Evolutionary conservation across 1,139 yeast species (phyloP).

Genomic region (Blastobotrys serpentis): DNA sequence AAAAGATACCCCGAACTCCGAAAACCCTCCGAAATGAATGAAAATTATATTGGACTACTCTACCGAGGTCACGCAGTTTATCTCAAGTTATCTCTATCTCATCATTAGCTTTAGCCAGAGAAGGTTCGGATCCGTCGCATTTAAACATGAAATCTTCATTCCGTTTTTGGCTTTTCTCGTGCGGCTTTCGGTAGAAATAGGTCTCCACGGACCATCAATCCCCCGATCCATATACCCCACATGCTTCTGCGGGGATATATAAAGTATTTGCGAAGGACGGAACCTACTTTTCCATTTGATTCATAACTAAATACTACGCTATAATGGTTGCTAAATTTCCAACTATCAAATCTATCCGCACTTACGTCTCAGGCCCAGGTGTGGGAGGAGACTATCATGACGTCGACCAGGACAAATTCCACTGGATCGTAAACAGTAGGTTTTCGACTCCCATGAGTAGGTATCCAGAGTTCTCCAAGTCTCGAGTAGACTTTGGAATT

Average conservation of each 20-base stretch:
- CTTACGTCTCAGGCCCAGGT: conserved; percentile 47
- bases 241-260: background rate
- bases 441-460: conserved; percentile 52
- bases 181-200: too few relatives aligned
- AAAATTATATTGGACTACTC: too few relatives aligned
- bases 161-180: too few relatives aligned
- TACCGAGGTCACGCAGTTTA: too few relatives aligned
- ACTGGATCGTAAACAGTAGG: conserved; percentile 48
- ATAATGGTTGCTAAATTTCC: conserved; percentile 38
- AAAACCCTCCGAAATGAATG: too few relatives aligned
- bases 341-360: conserved; percentile 44
- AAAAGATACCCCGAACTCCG: too few relatives aligned
- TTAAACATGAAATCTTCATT: too few relatives aligned
- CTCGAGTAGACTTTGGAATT: conserved; percentile 51
- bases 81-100: too few relatives aligned
- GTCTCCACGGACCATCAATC: conserved; percentile 1
- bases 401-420: conserved; percentile 46
- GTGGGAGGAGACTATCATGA: conserved; percentile 53
- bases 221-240: background rate
- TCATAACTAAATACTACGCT: background rate
- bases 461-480: conserved; percentile 45
- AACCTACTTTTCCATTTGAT: too few relatives aligned
- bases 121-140: too few relatives aligned
- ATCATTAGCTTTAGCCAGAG: too few relatives aligned
- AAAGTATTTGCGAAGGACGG: background rate